These are phyloP conservation scores for Helotiales sp. DNA, from an alignment of 2,329 filamentous ascomycete species.

Conservation along the genomic window DNA sequence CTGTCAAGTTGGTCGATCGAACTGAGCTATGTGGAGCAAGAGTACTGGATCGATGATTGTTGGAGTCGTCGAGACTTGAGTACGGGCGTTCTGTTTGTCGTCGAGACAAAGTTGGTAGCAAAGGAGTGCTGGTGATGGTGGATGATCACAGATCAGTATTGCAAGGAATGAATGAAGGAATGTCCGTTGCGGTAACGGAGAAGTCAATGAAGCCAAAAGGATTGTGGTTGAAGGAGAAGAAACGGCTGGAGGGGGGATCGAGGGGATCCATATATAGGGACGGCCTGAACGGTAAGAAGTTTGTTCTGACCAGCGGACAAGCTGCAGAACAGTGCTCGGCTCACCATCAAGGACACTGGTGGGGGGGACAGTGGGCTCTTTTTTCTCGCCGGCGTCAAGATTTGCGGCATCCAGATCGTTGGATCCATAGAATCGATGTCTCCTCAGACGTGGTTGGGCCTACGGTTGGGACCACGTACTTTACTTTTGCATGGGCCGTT, in stretches of 20 bases:
- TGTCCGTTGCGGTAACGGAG: slow-evolving; percentile 22
- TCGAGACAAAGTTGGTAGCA: slow-evolving; percentile 32
- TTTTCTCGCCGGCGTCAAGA: not conserved
- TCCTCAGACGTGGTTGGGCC: not conserved
- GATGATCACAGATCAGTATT: slow-evolving; percentile 38
- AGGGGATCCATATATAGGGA: not conserved
- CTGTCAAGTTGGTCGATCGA: slow-evolving; percentile 37
- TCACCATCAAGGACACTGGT: slow-evolving; percentile 5
- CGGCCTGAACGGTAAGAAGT: not conserved
- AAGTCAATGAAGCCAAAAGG: slow-evolving; percentile 28
- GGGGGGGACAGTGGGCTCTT: not conserved
- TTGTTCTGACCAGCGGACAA: not conserved
- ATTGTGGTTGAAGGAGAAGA: slow-evolving; percentile 25
- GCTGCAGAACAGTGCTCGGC: slow-evolving; percentile 1
- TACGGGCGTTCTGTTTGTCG: slow-evolving; percentile 25
- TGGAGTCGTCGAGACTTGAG: slow-evolving; percentile 32
- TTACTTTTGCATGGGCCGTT: not conserved
- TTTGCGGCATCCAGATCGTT: slow-evolving; percentile 13
- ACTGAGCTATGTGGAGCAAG: slow-evolving; percentile 22
- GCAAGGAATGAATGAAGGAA: slow-evolving; percentile 35
- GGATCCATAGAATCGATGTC: slow-evolving; percentile 1
- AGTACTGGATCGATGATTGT: slow-evolving; percentile 22
- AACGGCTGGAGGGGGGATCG: not conserved
- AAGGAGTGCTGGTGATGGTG: slow-evolving; percentile 32
- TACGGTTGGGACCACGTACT: slow-evolving; percentile 4